Conservation (phyloP, 345 rosid genomes). For the Anastatica hierochuntica region DNA sequence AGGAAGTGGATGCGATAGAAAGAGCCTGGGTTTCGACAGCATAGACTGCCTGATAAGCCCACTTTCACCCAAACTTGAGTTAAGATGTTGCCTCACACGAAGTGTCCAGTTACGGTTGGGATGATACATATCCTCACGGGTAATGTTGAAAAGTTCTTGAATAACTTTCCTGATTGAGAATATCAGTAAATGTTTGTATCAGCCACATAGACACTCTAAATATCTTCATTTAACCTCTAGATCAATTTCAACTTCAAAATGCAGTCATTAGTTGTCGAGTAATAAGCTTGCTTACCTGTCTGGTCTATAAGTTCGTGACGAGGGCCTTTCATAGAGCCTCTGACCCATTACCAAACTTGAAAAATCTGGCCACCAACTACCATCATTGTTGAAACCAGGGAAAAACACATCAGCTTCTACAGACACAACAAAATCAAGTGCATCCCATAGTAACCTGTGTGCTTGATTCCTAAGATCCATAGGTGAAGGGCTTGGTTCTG, state of each 20-base stretch:
- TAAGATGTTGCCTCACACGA: constrained; percentile 65
- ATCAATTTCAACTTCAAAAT: no score
- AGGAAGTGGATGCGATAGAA: constrained; percentile 87
- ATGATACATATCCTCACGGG: constrained; percentile 63
- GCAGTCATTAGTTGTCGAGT: neutral
- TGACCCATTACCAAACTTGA: constrained; percentile 98
- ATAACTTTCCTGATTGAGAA: constrained; percentile 53
- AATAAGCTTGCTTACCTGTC: constrained; percentile 50
- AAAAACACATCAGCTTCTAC: constrained; percentile 89
- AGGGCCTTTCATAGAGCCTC: constrained; percentile 78
- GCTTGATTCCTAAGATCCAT: constrained; percentile 76
- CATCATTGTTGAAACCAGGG: constrained; percentile 84
- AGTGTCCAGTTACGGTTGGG: constrained; percentile 73
- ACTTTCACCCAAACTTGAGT: constrained; percentile 63
- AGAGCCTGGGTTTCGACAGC: constrained; percentile 53
- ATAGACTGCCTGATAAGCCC: constrained; percentile 66
- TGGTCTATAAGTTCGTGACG: constrained; percentile 78
- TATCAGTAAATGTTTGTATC: constrained; percentile 4
- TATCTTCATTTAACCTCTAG: no score
- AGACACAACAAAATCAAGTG: constrained; percentile 85
- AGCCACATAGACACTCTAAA: neutral
- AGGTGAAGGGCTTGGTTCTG: constrained; percentile 76
- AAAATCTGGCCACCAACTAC: constrained; percentile 86
- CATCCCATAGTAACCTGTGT: constrained; percentile 88
- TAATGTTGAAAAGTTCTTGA: constrained; percentile 42